phyloP scores from a whole-genome alignment of 2,329 filamentous ascomycete genomes.

The Didymella arachidicola region DNA sequence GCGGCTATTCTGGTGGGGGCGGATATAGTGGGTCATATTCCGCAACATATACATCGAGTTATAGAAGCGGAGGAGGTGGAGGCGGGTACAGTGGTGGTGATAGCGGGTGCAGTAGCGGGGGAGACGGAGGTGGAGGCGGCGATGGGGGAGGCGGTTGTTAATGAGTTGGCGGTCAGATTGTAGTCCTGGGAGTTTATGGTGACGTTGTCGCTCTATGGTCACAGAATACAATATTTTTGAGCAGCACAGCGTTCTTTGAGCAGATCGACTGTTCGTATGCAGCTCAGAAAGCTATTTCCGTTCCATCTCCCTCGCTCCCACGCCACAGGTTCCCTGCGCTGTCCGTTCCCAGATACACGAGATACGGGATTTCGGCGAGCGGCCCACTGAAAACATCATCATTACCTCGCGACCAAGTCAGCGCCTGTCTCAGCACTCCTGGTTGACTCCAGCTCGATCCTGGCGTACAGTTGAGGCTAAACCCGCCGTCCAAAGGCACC shows the following conservation, averaged over 20 bases:
- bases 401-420: not conserved
- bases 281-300: conserved; percentile 13
- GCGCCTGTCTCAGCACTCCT: conserved; percentile 6
- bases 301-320: conserved; percentile 4
- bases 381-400: not conserved
- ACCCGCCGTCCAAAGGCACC: conserved; percentile 19
- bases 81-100: conserved; percentile 7
- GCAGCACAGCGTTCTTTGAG: not conserved
- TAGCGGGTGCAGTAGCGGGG: conserved; percentile 8
- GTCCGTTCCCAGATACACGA: conserved; percentile 25
- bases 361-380: conserved; percentile 17
- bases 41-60: not conserved
- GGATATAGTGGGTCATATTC: not conserved
- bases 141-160: not conserved
- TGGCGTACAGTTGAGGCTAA: conserved; percentile 4
- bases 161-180: not conserved
- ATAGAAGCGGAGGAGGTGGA: not conserved
- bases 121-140: conserved; percentile 8
- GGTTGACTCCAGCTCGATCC: conserved; percentile 12
- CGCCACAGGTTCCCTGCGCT: conserved; percentile 17
- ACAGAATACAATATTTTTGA: not conserved
- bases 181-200: not conserved
- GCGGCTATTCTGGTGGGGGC: not conserved
- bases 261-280: not conserved
- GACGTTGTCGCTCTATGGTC: not conserved